Evolutionary conservation across 83 land plant genomes (phyloP), one percentile per base, ranked within the genome.

Genomic region (Diphasiastrum complanatum): DNA sequence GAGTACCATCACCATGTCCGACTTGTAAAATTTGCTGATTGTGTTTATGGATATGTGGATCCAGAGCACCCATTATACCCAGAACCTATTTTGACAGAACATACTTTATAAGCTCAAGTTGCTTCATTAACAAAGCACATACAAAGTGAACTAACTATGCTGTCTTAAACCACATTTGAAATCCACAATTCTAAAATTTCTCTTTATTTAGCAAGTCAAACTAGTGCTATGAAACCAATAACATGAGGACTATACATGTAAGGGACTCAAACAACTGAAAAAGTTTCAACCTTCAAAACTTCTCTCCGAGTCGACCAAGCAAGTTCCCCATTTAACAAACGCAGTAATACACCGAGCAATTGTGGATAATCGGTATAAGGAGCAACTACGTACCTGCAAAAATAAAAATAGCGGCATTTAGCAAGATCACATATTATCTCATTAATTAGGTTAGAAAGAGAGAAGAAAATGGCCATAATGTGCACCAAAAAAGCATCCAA

Each of bases 31-130:
- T 45, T 32, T 63, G 86, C 34, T 89, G 97, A 67, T 89, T 95
- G 26, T 83, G 75, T 57, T 95, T 95, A 58, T 89, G 96, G 19
- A 57, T 66, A 56, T 95, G 92, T 18, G 99, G 93, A 68, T 95
- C 99, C 40, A 95, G 64, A 29, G 99, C 97, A 51, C 99, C 99
- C 85, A 84, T 80, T 23, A 95, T 89, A 1, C 99, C 99, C 47
- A 95, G 66, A 45, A 95, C 99, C 97, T 91, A 66, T n/a, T n/a
- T n/a, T n/a, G n/a, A n/a, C n/a, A n/a, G n/a, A n/a, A n/a, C n/a
- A n/a, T n/a, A n/a, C n/a, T n/a, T n/a, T n/a, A n/a, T n/a, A n/a
- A n/a, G n/a, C n/a, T n/a, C n/a, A n/a, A n/a, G n/a, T n/a, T n/a
- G n/a, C n/a, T 49, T 64, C 33, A 36, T 66, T 33, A 19, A 33